Evolutionary conservation across 2,329 filamentous ascomycete genomes (phyloP), one percentile per base, ranked within the genome.

Genomic region (Calonectria pteridis): DNA sequence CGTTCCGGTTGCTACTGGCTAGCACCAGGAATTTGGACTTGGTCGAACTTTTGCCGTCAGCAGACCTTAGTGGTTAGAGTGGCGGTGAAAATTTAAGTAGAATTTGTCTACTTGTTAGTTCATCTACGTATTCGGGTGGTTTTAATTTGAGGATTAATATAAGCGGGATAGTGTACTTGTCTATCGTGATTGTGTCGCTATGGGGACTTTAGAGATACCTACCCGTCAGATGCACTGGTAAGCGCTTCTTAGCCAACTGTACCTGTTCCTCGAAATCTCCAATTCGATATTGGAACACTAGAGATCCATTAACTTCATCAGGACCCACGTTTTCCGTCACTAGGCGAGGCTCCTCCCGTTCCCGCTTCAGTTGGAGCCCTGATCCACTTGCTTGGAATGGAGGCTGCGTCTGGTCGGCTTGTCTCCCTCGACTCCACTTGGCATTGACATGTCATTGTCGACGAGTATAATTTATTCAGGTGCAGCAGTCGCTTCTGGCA

Each of bases 311-410:
- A 10, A 33, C 37, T 40, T 62, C 37, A 40, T 29, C 33, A 11
- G 33, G 55, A 40, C 55, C 55, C 55, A 62, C 55, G 55, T 37
- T 35, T 62, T 33, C 14, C 35, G 16, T 40, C 35, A 35, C 23
- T 40, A 62, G 37, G 37, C 23, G 55, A 62, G 55, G 55, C 55
- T 40, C 55, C 23, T 62, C 55, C 55, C 55, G 55, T 62, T 62
- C 55, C 55, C 55, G 55, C 55, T 62, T 62, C 23, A 62, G 55
- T 40, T 62, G 55, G 55, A 40, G 26, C 55, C 55, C 35, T 62
- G 16, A 37, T 23, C 55, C 35, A 28, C 55, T 28, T 28, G 33
- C 29, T 40, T 62, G 55, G 55, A 62, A 53, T 50, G 43, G 7
- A 69, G 46, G 31, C 31, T 40, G 20, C 43, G 23, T 28, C 23